Evolutionary conservation across 1,284 basidiomycete species (phyloP).

Genomic region (Ustilago crameri): DNA sequence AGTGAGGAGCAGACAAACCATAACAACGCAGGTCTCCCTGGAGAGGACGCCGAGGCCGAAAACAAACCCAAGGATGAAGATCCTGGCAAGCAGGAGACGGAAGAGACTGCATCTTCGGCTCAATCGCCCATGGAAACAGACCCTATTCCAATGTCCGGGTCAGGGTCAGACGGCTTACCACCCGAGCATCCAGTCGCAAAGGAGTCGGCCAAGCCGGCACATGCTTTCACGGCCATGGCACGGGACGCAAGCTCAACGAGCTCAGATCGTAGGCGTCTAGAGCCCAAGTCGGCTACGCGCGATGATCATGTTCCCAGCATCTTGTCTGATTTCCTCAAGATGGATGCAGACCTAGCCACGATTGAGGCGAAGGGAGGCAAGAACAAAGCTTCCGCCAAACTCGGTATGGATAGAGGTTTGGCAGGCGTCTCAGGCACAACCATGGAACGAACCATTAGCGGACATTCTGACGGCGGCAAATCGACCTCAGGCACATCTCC

Average conservation of each 20-base stretch:
- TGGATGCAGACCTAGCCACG: slow-evolving; percentile 21
- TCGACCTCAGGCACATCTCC: slow-evolving; percentile 31
- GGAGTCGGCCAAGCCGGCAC: not conserved
- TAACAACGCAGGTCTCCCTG: not conserved
- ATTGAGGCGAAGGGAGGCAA: slow-evolving; percentile 15
- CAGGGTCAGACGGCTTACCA: not conserved
- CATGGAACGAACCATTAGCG: slow-evolving; percentile 24
- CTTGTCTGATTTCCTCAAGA: slow-evolving; percentile 39
- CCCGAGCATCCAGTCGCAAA: not conserved
- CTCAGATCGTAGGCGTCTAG: slow-evolving; percentile 21
- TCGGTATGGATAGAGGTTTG: slow-evolving; percentile 2
- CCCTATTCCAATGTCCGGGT: not conserved
- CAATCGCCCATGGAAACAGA: not conserved
- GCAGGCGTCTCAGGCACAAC: slow-evolving; percentile 4
- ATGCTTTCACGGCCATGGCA: slow-evolving; percentile 6
- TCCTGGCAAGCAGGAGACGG: not conserved
- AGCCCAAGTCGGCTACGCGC: slow-evolving; percentile 35
- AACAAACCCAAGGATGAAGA: not conserved
- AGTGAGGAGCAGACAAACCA: not conserved
- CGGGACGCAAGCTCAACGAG: slow-evolving; percentile 2
- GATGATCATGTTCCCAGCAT: slow-evolving; percentile 36
- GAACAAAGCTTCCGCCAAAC: slow-evolving; percentile 2
- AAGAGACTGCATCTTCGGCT: not conserved
- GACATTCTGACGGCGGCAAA: slow-evolving; percentile 27
- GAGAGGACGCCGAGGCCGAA: not conserved